Evolutionary conservation across 345 rosid species (phyloP).

Genomic region (Jatropha curcas): DNA sequence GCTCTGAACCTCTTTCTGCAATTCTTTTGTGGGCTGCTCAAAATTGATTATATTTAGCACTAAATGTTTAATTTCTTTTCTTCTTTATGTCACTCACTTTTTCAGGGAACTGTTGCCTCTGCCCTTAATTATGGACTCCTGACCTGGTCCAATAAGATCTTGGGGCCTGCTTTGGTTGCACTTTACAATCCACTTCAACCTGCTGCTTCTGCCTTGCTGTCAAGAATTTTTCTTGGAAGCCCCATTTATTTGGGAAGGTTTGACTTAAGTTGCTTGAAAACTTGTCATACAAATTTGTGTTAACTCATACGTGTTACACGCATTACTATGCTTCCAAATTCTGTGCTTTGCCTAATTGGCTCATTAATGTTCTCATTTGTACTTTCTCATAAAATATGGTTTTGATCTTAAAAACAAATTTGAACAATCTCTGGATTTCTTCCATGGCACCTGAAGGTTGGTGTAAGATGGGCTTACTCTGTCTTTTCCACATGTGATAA

Average conservation of each 20-base stretch:
- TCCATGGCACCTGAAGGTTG: background rate
- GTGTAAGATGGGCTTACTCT: constrained; percentile 14
- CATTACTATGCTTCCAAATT: background rate
- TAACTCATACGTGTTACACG: background rate
- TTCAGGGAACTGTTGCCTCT: constrained; percentile 81
- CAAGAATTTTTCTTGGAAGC: constrained; percentile 90
- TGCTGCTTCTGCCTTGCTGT: constrained; percentile 78
- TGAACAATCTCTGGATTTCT: background rate
- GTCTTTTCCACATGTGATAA: constrained; percentile 9
- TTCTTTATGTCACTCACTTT: constrained; percentile 13
- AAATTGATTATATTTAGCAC: background rate
- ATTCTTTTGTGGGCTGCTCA: background rate
- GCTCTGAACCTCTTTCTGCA: background rate
- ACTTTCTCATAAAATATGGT: background rate
- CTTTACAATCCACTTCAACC: constrained; percentile 98
- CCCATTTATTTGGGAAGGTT: constrained; percentile 95
- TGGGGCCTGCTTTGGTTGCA: constrained; percentile 96
- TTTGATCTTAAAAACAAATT: background rate
- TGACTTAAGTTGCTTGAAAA: constrained; percentile 1
- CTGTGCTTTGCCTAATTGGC: background rate
- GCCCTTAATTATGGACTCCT: constrained; percentile 88
- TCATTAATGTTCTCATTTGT: background rate
- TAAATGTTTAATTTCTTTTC: background rate
- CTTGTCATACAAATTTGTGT: background rate
- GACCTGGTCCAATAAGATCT: constrained; percentile 95